These are phyloP conservation scores for Curvularia hawaiiensis DNA, from an alignment of 2,329 filamentous ascomycete genomes.

Conservation along the genomic window DNA sequence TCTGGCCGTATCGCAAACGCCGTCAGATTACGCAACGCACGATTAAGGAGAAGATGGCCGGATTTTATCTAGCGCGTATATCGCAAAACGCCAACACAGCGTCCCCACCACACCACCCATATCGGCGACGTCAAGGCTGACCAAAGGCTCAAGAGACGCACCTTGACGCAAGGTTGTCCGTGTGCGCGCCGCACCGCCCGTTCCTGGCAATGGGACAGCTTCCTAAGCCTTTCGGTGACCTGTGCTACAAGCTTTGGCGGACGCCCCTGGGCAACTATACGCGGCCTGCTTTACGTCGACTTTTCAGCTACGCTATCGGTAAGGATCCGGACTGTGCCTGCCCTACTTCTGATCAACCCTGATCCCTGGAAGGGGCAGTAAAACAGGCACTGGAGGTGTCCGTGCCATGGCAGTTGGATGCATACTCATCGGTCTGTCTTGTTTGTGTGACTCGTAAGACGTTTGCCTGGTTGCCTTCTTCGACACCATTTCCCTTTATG, in stretches of 20 bases:
- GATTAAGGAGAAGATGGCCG: not conserved
- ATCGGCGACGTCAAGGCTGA: not conserved
- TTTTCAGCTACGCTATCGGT: not conserved
- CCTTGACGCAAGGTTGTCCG: not conserved
- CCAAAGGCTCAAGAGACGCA: not conserved
- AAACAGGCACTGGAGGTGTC: too few species aligned
- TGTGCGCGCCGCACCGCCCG: not conserved
- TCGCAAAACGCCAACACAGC: not conserved
- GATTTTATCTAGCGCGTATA: not conserved
- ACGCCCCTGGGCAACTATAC: not conserved
- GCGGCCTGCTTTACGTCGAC: too few species aligned
- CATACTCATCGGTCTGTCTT: too few species aligned
- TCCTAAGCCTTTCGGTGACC: not conserved
- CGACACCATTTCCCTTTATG: not conserved
- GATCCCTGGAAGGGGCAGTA: too few species aligned
- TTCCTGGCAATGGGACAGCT: not conserved
- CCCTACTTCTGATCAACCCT: too few species aligned
- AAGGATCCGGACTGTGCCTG: not conserved
- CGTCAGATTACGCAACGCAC: not conserved
- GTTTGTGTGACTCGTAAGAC: not conserved
- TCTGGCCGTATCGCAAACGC: not conserved
- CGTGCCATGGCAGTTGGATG: too few species aligned
- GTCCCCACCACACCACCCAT: not conserved
- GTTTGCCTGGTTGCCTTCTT: constrained; percentile 1
- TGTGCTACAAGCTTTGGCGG: not conserved